Evolutionary conservation across 2,329 filamentous ascomycete species (phyloP).

Genomic region (Cordyceps pruinosa): DNA sequence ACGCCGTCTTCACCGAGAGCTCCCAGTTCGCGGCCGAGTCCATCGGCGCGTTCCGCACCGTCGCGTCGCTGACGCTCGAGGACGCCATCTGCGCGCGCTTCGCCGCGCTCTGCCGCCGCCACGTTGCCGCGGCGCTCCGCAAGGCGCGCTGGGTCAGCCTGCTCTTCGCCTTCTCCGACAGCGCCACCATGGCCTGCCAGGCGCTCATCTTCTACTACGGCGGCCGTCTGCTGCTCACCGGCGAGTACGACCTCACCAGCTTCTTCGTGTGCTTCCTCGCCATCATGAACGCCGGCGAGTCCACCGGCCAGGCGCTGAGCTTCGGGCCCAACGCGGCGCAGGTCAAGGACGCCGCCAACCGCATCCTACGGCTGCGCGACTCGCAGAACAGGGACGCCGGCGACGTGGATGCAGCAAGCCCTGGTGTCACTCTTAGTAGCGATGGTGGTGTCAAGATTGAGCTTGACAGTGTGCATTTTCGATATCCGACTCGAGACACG

Average conservation of each 20-base stretch:
- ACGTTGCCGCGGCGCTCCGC: constrained; percentile 52
- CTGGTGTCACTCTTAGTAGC: no score
- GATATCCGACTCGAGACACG: constrained; percentile 51
- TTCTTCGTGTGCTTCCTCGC: constrained; percentile 59
- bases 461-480: constrained; percentile 50
- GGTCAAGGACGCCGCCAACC: constrained; percentile 51
- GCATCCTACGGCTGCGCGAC: constrained; percentile 48
- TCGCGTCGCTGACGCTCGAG: constrained; percentile 63
- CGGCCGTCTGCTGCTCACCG: constrained; percentile 46
- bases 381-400: constrained; percentile 30
- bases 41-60: constrained; percentile 67
- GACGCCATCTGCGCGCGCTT: constrained; percentile 58
- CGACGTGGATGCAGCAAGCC: not conserved
- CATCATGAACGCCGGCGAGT: constrained; percentile 60
- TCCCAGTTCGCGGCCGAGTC: constrained; percentile 70
- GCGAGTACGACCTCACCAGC: constrained; percentile 39
- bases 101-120: constrained; percentile 46
- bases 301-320: constrained; percentile 59
- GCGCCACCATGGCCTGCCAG: constrained; percentile 54
- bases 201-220: constrained; percentile 63
- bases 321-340: constrained; percentile 60
- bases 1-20: constrained; percentile 61
- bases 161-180: constrained; percentile 64
- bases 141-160: constrained; percentile 57
- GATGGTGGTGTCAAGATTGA: constrained; percentile 48